Evolutionary conservation across 75 land plant genomes (phyloP).

Genomic region (Ceratopteris richardii): DNA sequence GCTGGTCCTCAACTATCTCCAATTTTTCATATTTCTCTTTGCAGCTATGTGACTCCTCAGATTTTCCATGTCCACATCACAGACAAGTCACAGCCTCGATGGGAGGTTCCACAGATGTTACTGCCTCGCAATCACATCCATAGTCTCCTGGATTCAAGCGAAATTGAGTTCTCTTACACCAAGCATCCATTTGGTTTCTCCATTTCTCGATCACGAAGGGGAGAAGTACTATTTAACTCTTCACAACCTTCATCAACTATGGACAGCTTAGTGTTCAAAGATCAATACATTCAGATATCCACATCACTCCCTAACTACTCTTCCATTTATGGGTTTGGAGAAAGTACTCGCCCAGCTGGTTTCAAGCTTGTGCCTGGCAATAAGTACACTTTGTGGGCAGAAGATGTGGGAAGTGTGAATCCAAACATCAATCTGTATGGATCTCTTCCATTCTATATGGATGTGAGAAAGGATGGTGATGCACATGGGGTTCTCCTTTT

Average conservation of each 20-base stretch:
- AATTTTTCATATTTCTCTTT: neutral
- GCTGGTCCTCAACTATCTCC: too few species aligned
- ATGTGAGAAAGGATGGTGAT: constrained; percentile 31
- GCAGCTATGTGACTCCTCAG: constrained; percentile 49
- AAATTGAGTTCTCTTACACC: constrained; percentile 50
- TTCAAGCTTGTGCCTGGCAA: constrained; percentile 25
- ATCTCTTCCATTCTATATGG: constrained; percentile 76
- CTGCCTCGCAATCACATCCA: constrained; percentile 32
- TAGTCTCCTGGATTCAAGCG: neutral
- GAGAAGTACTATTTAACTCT: constrained; percentile 66
- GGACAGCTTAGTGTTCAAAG: constrained; percentile 64
- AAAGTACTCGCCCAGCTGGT: constrained; percentile 58
- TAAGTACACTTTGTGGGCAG: constrained; percentile 56
- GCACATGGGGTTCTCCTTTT: constrained; percentile 75
- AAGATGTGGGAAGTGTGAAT: constrained; percentile 34
- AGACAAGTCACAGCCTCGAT: constrained; percentile 47
- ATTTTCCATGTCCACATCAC: constrained; percentile 70
- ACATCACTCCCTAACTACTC: constrained; percentile 47
- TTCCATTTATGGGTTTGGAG: constrained; percentile 75
- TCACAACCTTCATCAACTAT: constrained; percentile 19
- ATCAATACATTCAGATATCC: constrained; percentile 80
- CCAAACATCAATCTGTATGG: constrained; percentile 60
- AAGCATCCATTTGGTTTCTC: constrained; percentile 64
- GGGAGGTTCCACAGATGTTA: constrained; percentile 75
- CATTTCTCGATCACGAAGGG: constrained; percentile 46